phyloP scores from a whole-genome alignment of 148 eudicot species.

The Fallopia convolvulus region DNA sequence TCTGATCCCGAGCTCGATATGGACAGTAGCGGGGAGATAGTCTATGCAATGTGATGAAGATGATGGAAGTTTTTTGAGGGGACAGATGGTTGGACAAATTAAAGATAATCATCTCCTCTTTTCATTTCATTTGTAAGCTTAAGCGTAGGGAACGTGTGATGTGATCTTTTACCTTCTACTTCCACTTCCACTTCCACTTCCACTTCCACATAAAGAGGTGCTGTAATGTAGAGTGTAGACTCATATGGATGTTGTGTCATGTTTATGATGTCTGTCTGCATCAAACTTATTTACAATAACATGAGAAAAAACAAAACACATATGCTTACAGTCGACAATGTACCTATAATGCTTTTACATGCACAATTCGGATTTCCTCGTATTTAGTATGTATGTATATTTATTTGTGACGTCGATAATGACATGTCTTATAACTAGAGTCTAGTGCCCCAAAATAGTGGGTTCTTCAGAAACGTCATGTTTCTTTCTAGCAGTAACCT shows the following conservation, averaged over 20 bases:
- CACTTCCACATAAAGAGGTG: too few species aligned
- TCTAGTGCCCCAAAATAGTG: too few species aligned
- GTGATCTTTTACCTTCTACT: neutral
- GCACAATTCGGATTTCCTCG: too few species aligned
- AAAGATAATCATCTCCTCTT: neutral
- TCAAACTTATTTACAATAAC: neutral
- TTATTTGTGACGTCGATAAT: too few species aligned
- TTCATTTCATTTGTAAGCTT: neutral
- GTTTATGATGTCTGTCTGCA: neutral
- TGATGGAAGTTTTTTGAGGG: neutral
- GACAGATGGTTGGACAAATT: neutral
- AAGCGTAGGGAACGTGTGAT: neutral
- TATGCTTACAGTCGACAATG: too few species aligned
- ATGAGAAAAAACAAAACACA: too few species aligned
- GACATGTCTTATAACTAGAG: too few species aligned
- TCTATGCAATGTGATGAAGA: slow-evolving; percentile 50
- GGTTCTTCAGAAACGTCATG: too few species aligned
- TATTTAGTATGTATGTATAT: too few species aligned
- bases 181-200: too few species aligned
- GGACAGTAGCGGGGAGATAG: slow-evolving; percentile 87
- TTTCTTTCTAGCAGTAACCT: too few species aligned
- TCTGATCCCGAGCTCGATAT: slow-evolving; percentile 83
- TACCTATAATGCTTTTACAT: too few species aligned
- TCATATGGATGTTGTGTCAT: neutral
- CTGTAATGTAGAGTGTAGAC: neutral